Conservation (phyloP, 164 flowering plant species). For the Magnolia officinalis region DNA sequence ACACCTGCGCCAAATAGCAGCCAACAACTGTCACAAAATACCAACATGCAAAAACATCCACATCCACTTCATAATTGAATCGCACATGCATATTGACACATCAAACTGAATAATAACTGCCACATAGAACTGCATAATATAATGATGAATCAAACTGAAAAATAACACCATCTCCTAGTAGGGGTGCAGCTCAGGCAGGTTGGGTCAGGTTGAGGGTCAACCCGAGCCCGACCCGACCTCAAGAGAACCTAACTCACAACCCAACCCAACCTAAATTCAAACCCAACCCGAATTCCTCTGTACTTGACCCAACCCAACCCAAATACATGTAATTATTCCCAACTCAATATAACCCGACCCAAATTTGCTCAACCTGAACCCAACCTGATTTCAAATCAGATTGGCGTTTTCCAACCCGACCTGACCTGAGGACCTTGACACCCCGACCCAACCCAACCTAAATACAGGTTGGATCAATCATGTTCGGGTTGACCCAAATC, state of each 20-base stretch:
- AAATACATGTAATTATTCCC: too few species aligned
- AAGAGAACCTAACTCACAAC: too few species aligned
- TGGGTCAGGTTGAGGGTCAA: too few species aligned
- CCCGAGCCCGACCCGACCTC: too few species aligned
- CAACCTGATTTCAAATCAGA: background rate
- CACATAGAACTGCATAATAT: background rate
- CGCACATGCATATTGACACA: background rate
- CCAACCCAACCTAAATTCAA: too few species aligned
- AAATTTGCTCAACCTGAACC: background rate
- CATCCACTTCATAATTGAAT: background rate
- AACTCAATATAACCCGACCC: too few species aligned
- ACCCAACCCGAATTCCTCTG: too few species aligned
- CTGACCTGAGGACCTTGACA: background rate
- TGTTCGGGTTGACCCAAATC: background rate
- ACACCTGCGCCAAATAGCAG: conserved; percentile 64
- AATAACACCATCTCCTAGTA: background rate
- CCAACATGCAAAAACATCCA: background rate
- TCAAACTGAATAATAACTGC: background rate
- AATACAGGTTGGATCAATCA: background rate
- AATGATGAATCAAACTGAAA: background rate
- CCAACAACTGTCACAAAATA: conserved; percentile 7
- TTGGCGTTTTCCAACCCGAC: background rate
- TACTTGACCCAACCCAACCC: too few species aligned
- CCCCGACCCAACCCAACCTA: background rate
- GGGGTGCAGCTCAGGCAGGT: too few species aligned